Evolutionary conservation across 352 stramenopile genomes (phyloP), one percentile per base, ranked within the genome.

Genomic region (Phytophthora cactorum): DNA sequence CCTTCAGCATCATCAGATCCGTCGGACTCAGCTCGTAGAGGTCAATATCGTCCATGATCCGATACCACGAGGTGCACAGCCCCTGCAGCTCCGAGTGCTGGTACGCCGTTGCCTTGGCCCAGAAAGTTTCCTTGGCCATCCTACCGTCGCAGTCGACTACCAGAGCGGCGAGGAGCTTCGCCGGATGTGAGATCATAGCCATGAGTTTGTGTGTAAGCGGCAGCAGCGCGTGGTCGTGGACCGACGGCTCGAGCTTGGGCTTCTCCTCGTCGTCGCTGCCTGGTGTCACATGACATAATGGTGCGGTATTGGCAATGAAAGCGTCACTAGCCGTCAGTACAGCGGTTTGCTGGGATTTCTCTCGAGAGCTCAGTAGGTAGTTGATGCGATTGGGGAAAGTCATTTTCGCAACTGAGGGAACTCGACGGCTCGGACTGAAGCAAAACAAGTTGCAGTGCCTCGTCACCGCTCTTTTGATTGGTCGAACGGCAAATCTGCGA

Each of bases 1-100:
- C 59, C 70, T 91, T 91, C 25, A 81, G 56, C 75, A 91, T 79
- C 72, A 82, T 75, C 52, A 67, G 41, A 51, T 90, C 79, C 7
- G 75, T 70, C 45, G 71, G 52, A 28, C 65, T 57, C 10, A 74
- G 17, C 10, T 72, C 70, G 39, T 60, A 63, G 28, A 52, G 46
- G 12, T 66, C 66, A 10, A 73, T 63, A 15, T 56, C 58, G 29
- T 72, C 59, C 15, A 77, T 43, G 28, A 86, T 62, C 6, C 63
- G 55, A 17, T 66, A 59, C 77, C 78, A 91, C 7, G 57, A 31
- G 1, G 52, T 68, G 38, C 49, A 12, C 1, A 77, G 44, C 1
- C 29, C 75, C 8, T 62, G 51, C 49, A 92, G 63, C 45, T 87
- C 66, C 7, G 46, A 49, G 29, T 74, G 72, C 41, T 84, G 75